Conservation (phyloP, 2,329 filamentous ascomycete species). For the Ramularia endophylla region DNA sequence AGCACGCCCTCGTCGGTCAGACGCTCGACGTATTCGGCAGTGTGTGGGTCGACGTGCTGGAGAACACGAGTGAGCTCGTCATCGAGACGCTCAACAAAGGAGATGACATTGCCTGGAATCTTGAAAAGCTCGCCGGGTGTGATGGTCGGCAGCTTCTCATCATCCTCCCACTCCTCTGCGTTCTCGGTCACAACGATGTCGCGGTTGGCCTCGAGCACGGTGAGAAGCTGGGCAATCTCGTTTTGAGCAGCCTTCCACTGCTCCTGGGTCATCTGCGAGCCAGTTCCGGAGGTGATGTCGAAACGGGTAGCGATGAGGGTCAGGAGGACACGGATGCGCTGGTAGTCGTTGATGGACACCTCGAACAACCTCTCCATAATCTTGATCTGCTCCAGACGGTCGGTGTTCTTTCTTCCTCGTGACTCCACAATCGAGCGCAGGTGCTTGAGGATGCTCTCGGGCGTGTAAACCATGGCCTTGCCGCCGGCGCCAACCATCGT, state of each 20-base stretch:
- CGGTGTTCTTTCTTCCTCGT: slow-evolving; percentile 98
- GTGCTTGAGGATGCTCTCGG: slow-evolving; percentile 98
- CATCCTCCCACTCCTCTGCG: slow-evolving; percentile 98
- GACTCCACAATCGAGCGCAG: slow-evolving; percentile 89
- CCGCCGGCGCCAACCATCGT: slow-evolving; percentile 83
- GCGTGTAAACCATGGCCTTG: slow-evolving; percentile 83
- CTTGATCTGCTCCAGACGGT: slow-evolving; percentile 88
- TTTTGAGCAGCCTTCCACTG: slow-evolving; percentile 95
- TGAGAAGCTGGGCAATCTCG: slow-evolving; percentile 72
- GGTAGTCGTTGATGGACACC: slow-evolving; percentile 85
- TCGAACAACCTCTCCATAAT: slow-evolving; percentile 95
- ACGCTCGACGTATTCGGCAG: slow-evolving; percentile 95
- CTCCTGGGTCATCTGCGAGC: slow-evolving; percentile 82
- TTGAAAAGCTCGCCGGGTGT: slow-evolving; percentile 74
- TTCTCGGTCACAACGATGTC: slow-evolving; percentile 83
- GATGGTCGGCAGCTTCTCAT: slow-evolving; percentile 81
- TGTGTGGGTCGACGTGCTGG: slow-evolving; percentile 96
- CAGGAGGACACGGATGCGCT: slow-evolving; percentile 85
- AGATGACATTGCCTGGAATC: slow-evolving; percentile 89
- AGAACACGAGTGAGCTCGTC: slow-evolving; percentile 97
- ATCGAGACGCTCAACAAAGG: slow-evolving; percentile 89
- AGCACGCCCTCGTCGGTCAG: slow-evolving; percentile 83
- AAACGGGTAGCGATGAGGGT: slow-evolving; percentile 91
- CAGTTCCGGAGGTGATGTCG: slow-evolving; percentile 75
- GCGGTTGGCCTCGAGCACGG: slow-evolving; percentile 70